Conservation (phyloP, 805 yeast genomes). For the Maudiozyma pseudohumilis region DNA sequence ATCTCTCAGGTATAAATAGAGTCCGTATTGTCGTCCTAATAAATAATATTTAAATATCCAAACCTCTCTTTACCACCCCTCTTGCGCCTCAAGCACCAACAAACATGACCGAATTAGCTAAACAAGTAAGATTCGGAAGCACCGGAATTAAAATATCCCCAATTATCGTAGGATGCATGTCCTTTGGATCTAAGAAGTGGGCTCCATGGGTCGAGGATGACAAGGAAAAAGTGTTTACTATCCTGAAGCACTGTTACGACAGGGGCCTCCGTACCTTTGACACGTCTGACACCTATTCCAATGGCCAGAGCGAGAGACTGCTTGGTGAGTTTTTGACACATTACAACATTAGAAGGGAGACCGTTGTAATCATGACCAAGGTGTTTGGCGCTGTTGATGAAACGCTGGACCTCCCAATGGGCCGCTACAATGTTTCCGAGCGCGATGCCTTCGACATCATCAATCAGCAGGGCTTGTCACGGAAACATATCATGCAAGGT, state of each 20-base stretch:
- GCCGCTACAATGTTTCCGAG: neutral
- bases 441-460: conserved; percentile 13
- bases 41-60: too few species aligned
- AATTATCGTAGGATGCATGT: conserved; percentile 46
- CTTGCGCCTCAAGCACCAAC: neutral
- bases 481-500: conserved; percentile 41
- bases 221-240: conserved; percentile 36
- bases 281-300: conserved; percentile 41
- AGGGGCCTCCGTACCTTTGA: conserved; percentile 38
- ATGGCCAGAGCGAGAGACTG: conserved; percentile 39
- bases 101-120: neutral
- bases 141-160: conserved; percentile 43
- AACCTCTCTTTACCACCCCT: too few species aligned
- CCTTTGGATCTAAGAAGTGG: conserved; percentile 38
- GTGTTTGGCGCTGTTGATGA: conserved; percentile 28
- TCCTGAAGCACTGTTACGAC: conserved; percentile 39
- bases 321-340: conserved; percentile 43
- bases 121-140: conserved; percentile 29
- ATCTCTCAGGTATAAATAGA: neutral
- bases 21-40: neutral
- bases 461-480: conserved; percentile 34
- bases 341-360: conserved; percentile 43
- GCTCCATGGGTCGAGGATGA: conserved; percentile 40
- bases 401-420: conserved; percentile 17
- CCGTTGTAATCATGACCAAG: conserved; percentile 46